These are phyloP conservation scores for Hypoxylon rickii DNA, from an alignment of 495 filamentous ascomycete genomes.

Conservation along the genomic window DNA sequence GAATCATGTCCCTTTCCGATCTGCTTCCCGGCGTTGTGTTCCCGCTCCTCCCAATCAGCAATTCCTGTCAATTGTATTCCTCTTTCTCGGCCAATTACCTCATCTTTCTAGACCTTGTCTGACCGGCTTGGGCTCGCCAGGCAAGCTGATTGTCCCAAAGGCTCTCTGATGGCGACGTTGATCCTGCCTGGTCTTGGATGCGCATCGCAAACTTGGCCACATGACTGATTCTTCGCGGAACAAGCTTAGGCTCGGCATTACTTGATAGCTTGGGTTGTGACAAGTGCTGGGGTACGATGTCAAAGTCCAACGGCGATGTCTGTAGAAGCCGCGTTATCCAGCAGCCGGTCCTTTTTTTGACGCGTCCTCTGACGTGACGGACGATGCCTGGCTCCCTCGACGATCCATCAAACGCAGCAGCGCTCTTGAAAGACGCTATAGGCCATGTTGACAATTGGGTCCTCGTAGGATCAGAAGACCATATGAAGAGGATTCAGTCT, in stretches of 20 bases:
- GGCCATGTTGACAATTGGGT: slow-evolving; percentile 3
- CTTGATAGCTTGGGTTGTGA: slow-evolving; percentile 6
- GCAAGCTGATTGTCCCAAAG: slow-evolving; percentile 9
- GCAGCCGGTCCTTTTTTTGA: slow-evolving; percentile 7
- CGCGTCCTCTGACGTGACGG: slow-evolving; percentile 19
- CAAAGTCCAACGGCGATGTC: background rate
- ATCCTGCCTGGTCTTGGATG: slow-evolving; percentile 22
- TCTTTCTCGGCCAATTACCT: slow-evolving; percentile 22
- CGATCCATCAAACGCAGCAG: too few relatives aligned
- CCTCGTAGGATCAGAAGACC: slow-evolving; percentile 1
- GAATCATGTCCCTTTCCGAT: background rate
- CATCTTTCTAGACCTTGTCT: slow-evolving; percentile 14
- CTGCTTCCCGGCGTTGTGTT: slow-evolving; percentile 14
- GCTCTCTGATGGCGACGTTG: slow-evolving; percentile 10
- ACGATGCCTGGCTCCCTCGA: slow-evolving; percentile 11
- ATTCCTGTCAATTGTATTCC: slow-evolving; percentile 5
- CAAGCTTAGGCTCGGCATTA: slow-evolving; percentile 33
- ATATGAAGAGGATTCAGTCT: background rate
- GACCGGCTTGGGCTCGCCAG: slow-evolving; percentile 21
- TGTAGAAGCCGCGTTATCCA: slow-evolving; percentile 12
- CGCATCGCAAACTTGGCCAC: slow-evolving; percentile 10
- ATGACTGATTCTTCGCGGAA: slow-evolving; percentile 23
- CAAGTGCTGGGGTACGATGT: slow-evolving; percentile 6
- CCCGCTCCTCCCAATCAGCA: slow-evolving; percentile 26
- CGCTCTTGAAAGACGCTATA: slow-evolving; percentile 9